A percentile compares a stretch with the other conserved stretches of the same genome.
phyloP scores from a whole-genome alignment of 306 rosid species.

The Rosa multiflora region DNA sequence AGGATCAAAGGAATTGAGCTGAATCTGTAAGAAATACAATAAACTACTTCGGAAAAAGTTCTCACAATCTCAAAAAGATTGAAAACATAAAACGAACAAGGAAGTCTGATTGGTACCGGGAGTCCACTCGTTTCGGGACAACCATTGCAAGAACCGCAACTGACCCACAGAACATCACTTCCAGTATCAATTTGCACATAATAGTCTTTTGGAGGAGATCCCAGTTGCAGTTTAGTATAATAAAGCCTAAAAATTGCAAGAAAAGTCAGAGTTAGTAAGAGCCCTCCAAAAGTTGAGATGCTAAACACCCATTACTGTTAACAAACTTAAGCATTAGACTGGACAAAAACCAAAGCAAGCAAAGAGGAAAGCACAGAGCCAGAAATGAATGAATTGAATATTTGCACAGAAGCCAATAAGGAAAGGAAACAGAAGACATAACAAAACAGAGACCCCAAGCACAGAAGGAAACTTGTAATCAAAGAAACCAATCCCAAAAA shows the following conservation, averaged over 20 bases:
- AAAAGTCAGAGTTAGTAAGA: not conserved
- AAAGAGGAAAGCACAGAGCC: not conserved
- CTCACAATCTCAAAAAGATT: constrained; percentile 15
- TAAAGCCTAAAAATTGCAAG: constrained; percentile 59
- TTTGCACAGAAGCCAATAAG: not conserved
- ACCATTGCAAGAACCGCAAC: constrained; percentile 84
- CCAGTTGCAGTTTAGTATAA: constrained; percentile 76
- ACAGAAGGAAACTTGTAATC: not conserved
- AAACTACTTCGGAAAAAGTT: constrained; percentile 13
- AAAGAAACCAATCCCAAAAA: constrained; percentile 1
- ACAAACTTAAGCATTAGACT: not conserved
- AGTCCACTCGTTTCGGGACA: constrained; percentile 92
- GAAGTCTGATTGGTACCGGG: constrained; percentile 46
- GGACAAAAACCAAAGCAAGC: not conserved
- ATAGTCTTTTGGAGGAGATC: constrained; percentile 87
- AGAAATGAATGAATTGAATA: not conserved
- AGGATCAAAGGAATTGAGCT: constrained; percentile 65
- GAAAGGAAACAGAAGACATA: not conserved
- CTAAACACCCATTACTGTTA: not conserved
- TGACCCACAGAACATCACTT: constrained; percentile 95
- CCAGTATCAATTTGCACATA: constrained; percentile 97
- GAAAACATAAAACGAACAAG: constrained; percentile 10
- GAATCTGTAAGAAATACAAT: constrained; percentile 52
- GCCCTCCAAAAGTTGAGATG: not conserved
- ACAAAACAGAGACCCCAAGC: not conserved